These are phyloP conservation scores for Dioszegia hungarica DNA, from an alignment of 768 basidiomycete genomes.

Conservation along the genomic window DNA sequence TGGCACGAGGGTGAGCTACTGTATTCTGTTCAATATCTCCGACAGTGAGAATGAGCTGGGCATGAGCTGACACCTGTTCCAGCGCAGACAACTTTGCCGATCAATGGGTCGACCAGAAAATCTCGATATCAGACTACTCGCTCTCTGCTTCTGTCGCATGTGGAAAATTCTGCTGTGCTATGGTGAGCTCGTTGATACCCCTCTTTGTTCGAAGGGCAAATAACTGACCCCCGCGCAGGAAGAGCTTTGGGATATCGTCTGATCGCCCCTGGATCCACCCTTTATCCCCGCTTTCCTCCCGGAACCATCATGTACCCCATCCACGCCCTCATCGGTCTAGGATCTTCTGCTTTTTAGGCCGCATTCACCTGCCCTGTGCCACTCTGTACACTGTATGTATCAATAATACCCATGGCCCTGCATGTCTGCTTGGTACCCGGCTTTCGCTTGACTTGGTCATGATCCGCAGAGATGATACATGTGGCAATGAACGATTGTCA, in stretches of 20 bases:
- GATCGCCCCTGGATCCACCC: neutral
- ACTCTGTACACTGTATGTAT: neutral
- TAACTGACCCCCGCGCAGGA: slow-evolving; percentile 72
- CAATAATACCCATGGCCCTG: too few relatives aligned
- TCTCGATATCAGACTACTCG: slow-evolving; percentile 89
- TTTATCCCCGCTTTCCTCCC: neutral
- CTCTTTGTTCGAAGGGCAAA: neutral
- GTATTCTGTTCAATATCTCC: neutral
- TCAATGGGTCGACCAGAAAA: slow-evolving; percentile 88
- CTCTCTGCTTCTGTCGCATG: slow-evolving; percentile 86
- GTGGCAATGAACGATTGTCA: too few relatives aligned
- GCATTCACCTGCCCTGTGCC: too few relatives aligned
- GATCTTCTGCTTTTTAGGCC: too few relatives aligned
- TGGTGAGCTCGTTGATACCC: slow-evolving; percentile 20
- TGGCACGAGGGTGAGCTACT: slow-evolving; percentile 71
- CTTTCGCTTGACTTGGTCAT: too few relatives aligned
- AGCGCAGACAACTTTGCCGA: slow-evolving; percentile 92
- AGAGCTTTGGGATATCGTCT: slow-evolving; percentile 87
- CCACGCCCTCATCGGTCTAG: too few relatives aligned
- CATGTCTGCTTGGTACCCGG: too few relatives aligned
- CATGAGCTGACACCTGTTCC: neutral
- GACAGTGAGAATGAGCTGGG: neutral
- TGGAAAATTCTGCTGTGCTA: slow-evolving; percentile 70
- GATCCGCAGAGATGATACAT: too few relatives aligned
- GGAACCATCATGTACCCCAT: neutral